Conservation (phyloP, 73 alveolate species). For the Symbiodinium pilosum region DNA sequence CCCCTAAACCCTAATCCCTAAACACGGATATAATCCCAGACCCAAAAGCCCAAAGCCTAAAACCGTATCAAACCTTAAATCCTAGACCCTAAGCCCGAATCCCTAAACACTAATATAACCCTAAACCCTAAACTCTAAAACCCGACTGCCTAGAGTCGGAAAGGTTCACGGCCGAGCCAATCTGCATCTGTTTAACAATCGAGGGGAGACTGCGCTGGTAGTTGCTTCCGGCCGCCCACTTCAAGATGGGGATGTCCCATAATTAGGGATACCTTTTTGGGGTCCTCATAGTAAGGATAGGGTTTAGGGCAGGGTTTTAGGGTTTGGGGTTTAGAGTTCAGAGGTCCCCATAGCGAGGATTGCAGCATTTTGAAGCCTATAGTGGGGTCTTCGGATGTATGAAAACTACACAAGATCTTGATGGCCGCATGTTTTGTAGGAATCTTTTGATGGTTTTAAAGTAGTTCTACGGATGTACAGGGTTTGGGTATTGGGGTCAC, state of each 20-base stretch:
- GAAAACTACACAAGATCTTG: no score
- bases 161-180: not conserved
- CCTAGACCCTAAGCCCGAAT: not conserved
- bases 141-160: not conserved
- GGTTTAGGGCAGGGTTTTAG: not conserved
- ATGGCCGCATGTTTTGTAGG: no score
- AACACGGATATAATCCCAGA: no score
- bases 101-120: not conserved
- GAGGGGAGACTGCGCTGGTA: not conserved
- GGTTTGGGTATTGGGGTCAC: no score
- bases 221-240: not conserved
- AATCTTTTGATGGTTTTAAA: no score
- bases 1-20: no score
- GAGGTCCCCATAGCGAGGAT: not conserved
- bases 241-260: not conserved
- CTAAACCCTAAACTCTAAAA: not conserved
- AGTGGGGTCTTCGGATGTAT: not conserved
- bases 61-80: not conserved
- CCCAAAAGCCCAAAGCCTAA: no score
- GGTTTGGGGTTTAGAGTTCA: not conserved
- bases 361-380: not conserved
- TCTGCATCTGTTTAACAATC: not conserved
- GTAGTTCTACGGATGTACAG: no score
- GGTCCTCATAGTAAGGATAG: not conserved
- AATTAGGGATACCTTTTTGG: not conserved